Conservation (phyloP, 257 asterid genomes). For the Nicotiana attenuata region DNA sequence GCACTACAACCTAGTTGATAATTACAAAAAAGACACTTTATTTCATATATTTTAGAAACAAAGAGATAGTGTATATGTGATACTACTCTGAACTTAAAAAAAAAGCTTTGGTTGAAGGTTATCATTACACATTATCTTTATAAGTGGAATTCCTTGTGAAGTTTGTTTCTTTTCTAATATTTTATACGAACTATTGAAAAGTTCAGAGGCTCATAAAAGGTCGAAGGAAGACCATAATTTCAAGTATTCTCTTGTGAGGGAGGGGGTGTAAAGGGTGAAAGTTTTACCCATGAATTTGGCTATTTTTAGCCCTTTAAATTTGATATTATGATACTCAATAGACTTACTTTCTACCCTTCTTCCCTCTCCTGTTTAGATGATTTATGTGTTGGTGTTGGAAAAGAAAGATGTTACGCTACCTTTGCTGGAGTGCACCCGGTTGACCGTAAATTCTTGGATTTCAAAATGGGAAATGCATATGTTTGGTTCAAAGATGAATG, state of each 20-base stretch:
- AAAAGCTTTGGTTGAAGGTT: not conserved
- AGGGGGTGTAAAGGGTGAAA: not conserved
- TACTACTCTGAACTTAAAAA: not conserved
- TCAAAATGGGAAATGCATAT: no score
- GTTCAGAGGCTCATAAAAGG: not conserved
- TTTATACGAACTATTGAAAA: not conserved
- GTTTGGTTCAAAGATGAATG: not conserved
- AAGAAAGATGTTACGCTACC: not conserved
- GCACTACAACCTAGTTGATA: no score
- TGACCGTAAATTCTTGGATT: conserved; percentile 6
- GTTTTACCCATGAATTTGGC: not conserved
- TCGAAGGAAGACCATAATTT: not conserved
- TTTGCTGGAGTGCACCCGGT: not conserved
- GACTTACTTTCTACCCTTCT: not conserved
- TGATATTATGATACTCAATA: not conserved
- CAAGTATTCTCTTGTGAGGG: not conserved
- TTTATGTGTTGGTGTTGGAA: not conserved
- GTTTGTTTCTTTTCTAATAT: not conserved
- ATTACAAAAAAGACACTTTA: no score
- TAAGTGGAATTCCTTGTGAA: conserved; percentile 2
- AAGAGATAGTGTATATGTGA: no score
- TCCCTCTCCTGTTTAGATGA: not conserved
- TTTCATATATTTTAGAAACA: no score
- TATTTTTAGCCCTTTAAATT: not conserved
- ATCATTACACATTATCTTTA: not conserved